Base-by-base conservation (phyloP, 108 stramenopile genomes). In the Fistulifera solaris region DNA sequence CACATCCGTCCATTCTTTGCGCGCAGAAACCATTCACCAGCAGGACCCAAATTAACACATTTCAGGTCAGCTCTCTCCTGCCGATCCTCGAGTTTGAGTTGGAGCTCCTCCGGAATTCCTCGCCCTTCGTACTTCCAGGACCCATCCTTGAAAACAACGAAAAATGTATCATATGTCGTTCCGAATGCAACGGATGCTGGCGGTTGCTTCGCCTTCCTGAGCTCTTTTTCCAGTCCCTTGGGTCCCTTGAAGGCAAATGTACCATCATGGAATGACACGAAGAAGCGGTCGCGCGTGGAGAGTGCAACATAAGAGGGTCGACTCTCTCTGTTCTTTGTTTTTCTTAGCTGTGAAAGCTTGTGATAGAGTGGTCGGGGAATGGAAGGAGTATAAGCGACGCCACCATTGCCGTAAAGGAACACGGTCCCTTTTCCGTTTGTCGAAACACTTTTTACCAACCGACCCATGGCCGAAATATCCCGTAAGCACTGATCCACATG, bases 351-450 rank as follows among this genome's bases (percentile, higher is more conserved):
- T 18, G 68, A 69, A 12, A 89, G 47, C 44, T 72, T 68, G 40
- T 71, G 69, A 54, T 76, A 71, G 15, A 85, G 54, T 10, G 61
- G 47, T 53, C 77, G 76, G 15, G 87, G 81, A 31, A 89, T 80
- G 14, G 52, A 27, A 0, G 81, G 81, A 27, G 81, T 75, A 54
- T 80, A 82, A 16, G 78, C 75, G 38, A 85, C 83, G 8, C 78
- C 76, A 21, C 83, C 87, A 63, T 73, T 78, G n/a, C 78, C 68
- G 52, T 83, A 80, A 38, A 89, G 52, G 21, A 89, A 77, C 13
- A 89, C 64, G 31, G 76, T 79, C 17, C 79, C 83, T 38, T 70
- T 52, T 23, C 81, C 83, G 55, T 89, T 89, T 40, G 81, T 89
- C 18, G 83, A 74, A 12, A 89, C 76, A 14, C 73, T 61, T 35